A percentile compares a stretch with the other conserved stretches of the same genome.
Conservation (phyloP, 345 rosid species). For the Gossypium stocksii region DNA sequence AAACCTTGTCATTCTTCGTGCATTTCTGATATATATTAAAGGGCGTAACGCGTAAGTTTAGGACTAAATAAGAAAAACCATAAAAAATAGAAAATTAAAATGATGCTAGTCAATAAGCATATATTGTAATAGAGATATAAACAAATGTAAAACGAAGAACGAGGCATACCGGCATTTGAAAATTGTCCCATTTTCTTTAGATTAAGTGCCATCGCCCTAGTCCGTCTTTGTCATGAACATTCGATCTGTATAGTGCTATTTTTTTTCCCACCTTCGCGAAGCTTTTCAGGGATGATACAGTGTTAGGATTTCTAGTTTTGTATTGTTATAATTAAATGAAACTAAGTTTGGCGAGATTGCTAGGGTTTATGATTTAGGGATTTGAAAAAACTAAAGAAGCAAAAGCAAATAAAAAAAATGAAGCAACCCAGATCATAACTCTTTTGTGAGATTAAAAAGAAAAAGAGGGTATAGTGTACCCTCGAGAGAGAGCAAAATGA, state of each 20-base stretch:
- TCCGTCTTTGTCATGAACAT: conserved; percentile 90
- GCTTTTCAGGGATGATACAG: neutral
- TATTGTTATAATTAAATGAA: no score
- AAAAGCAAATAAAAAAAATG: no score
- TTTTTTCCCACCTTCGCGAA: conserved; percentile 68
- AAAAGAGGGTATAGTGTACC: no score
- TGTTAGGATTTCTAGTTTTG: neutral
- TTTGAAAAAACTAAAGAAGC: no score
- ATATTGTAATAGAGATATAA: neutral
- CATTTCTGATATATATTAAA: conserved; percentile 62
- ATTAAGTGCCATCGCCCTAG: conserved; percentile 98
- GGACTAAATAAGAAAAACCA: conserved; percentile 47
- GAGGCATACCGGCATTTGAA: conserved; percentile 77
- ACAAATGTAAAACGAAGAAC: neutral
- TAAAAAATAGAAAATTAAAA: neutral
- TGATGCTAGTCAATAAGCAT: neutral
- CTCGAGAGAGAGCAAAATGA: no score
- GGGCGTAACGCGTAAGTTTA: conserved; percentile 73
- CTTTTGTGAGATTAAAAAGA: no score
- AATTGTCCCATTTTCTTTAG: conserved; percentile 61
- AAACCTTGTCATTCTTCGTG: conserved; percentile 75
- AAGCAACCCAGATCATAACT: no score
- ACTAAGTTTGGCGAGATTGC: no score
- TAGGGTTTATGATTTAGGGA: no score
- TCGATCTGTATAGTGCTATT: conserved; percentile 90